Base-by-base conservation (phyloP, 2,329 filamentous ascomycete genomes). In the Colletotrichum spaethianum region DNA sequence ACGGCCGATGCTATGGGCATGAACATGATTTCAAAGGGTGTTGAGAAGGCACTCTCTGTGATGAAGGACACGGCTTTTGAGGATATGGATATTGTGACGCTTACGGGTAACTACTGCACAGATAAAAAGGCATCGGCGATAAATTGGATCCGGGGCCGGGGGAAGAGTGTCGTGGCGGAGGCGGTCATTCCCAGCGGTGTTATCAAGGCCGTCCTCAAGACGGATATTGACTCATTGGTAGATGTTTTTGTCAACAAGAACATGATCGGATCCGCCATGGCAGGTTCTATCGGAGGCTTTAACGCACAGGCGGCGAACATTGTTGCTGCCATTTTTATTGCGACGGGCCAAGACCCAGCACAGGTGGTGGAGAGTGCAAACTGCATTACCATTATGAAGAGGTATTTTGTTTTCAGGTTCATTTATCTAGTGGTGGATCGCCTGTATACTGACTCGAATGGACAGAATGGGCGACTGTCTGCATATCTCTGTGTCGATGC, bases 11-110 rank as follows among this genome's bases (percentile, higher is more conserved):
- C 96, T 72, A 99, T 99, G 96, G 96, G 96, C 75, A 99, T 99
- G 96, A 99, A 99, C 88, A 99, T 99, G 96, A 99, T 99, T 75
- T 98, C 95, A 75, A 99, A 99, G 88, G 96, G 96, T 80, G 96
- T 98, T 52, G 96, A 99, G 85, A 93, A 98, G 81, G 95, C 96
- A 6, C 89, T 99, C 14, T 89, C 89, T 66, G 90, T 98, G 77
- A 99, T 99, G 96, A 86, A 90, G 14, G 93, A 86, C 52, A 95
- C 98, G 76, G 95, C 96, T 46, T 99, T 99, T 79, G 93, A 97
- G 5, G 96, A 99, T 80, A 99, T 99, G 96, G 85, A 90, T 48
- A 97, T 97, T 76, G 91, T 99, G 74, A 94, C 96, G 5, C 91
- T 99, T 1, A 98, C 95, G 46, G 96, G 96, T 70, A 99, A 99